phyloP scores from a whole-genome alignment of 2,329 filamentous ascomycete species.

The Davidsoniella neocaledoniae region DNA sequence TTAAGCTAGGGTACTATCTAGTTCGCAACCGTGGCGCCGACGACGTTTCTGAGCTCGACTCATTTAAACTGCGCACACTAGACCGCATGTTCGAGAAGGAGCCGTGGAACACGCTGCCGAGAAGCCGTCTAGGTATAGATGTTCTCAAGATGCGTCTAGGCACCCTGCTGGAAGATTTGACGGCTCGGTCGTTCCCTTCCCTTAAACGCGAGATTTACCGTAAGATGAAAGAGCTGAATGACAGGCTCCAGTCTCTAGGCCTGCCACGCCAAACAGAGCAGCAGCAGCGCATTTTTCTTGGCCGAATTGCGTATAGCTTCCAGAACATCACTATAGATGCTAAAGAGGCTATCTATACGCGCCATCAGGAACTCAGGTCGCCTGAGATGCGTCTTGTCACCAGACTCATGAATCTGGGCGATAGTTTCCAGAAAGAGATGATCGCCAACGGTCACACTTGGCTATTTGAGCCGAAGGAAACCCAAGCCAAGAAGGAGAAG shows the following conservation, averaged over 20 bases:
- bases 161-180: constrained; percentile 17
- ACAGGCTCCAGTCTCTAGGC: constrained; percentile 12
- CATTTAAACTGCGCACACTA: constrained; percentile 13
- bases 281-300: constrained; percentile 14
- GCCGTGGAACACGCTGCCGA: constrained; percentile 21
- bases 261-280: constrained; percentile 10
- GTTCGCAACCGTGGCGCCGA: constrained; percentile 17
- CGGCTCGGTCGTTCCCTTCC: constrained; percentile 17
- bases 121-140: constrained; percentile 15
- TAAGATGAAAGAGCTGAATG: constrained; percentile 7
- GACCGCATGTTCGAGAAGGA: constrained; percentile 21
- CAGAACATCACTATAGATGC: constrained; percentile 13
- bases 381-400: constrained; percentile 15
- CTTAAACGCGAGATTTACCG: constrained; percentile 16
- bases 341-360: constrained; percentile 12
- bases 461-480: constrained; percentile 8
- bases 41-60: constrained; percentile 5
- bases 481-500: too few relatives aligned
- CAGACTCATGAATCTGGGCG: constrained; percentile 13
- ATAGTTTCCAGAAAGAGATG: constrained; percentile 13
- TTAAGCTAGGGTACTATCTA: constrained; percentile 16
- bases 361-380: constrained; percentile 9
- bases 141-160: constrained; percentile 16
- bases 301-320: constrained; percentile 14
- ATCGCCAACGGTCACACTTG: constrained; percentile 11